Evolutionary conservation across 2,329 filamentous ascomycete species (phyloP).

Genomic region (Passalora sequoiae): DNA sequence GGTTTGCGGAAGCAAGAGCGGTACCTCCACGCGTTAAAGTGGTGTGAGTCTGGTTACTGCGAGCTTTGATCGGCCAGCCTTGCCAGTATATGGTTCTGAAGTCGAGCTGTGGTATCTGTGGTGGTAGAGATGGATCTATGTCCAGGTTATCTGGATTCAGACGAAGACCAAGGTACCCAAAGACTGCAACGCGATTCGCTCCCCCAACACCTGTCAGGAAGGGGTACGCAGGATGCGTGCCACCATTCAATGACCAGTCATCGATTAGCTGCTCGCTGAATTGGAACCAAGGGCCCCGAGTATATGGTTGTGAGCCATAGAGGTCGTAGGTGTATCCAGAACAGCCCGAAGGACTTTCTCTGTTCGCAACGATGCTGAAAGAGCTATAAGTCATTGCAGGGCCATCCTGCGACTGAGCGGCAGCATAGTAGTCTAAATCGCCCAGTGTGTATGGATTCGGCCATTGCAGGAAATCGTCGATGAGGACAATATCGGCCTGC

Average conservation of each 20-base stretch:
- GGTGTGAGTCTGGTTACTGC: conserved; percentile 61
- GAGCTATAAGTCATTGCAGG: conserved; percentile 70
- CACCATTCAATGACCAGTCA: conserved; percentile 55
- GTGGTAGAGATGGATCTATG: conserved; percentile 60
- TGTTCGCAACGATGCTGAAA: conserved; percentile 62
- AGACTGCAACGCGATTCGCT: conserved; percentile 61
- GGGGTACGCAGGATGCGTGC: conserved; percentile 63
- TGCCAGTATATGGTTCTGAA: conserved; percentile 64
- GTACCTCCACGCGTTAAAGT: conserved; percentile 51
- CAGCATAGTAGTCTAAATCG: conserved; percentile 65
- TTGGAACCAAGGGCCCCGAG: conserved; percentile 63
- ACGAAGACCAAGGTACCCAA: conserved; percentile 62
- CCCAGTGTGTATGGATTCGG: conserved; percentile 51
- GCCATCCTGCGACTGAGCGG: conserved; percentile 61
- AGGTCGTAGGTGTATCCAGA: conserved; percentile 63
- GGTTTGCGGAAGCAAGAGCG: conserved; percentile 50
- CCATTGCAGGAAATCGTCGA: conserved; percentile 61
- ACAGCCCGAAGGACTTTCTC: conserved; percentile 61
- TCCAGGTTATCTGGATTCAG: conserved; percentile 56
- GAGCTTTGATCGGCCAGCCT: conserved; percentile 58
- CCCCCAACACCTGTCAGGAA: conserved; percentile 68
- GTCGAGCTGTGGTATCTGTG: conserved; percentile 56
- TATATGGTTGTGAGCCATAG: conserved; percentile 59
- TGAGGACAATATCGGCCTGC: conserved; percentile 64
- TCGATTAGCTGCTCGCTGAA: conserved; percentile 66